phyloP scores from a whole-genome alignment of 305 asterid species.

The Solanum aculeatissimum region DNA sequence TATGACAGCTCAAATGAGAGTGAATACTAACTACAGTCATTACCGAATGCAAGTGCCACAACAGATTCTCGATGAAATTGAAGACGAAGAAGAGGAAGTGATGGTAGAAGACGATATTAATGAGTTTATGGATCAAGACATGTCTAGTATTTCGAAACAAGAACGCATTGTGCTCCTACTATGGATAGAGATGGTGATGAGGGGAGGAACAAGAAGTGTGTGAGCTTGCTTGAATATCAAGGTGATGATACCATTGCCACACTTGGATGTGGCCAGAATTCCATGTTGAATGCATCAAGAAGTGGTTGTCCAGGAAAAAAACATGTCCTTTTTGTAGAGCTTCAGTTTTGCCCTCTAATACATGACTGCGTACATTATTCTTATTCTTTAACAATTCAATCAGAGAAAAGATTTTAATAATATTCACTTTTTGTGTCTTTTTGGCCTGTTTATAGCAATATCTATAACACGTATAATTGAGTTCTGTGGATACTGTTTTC shows the following conservation, averaged over 20 bases:
- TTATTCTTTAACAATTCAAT: no score
- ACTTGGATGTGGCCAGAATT: conserved; percentile 9
- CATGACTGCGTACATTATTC: not conserved
- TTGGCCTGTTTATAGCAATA: no score
- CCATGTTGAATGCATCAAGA: conserved; percentile 2
- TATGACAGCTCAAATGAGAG: not conserved
- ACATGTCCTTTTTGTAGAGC: conserved; percentile 10
- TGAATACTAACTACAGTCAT: not conserved
- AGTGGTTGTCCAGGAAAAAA: conserved; percentile 2
- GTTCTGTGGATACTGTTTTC: no score
- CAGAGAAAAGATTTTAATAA: no score
- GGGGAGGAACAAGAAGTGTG: no score
- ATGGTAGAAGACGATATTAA: no score
- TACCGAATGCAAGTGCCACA: not conserved
- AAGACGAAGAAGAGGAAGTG: no score
- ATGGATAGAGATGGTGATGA: no score
- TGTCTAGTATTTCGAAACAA: no score
- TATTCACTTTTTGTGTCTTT: not conserved
- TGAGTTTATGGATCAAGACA: no score
- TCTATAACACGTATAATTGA: no score
- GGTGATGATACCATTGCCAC: not conserved
- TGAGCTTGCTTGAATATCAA: not conserved
- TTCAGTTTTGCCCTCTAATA: not conserved
- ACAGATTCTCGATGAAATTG: not conserved
- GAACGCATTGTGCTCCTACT: no score